phyloP scores from a whole-genome alignment of 2,329 filamentous ascomycete genomes.

The Esteya vermicola region DNA sequence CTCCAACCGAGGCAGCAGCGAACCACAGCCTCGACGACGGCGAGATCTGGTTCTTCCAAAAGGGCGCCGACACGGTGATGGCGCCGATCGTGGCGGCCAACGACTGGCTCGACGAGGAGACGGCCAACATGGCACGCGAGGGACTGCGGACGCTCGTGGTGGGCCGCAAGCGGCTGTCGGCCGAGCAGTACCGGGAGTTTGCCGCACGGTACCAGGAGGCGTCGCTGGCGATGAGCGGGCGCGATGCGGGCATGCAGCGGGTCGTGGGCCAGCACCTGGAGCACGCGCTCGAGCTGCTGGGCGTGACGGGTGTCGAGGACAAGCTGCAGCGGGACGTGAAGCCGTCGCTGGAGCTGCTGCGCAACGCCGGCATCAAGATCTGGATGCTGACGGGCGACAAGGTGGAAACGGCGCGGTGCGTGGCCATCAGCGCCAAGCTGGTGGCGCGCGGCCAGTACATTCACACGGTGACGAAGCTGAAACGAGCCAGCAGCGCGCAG shows the following conservation, averaged over 20 bases:
- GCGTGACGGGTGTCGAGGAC: constrained; percentile 97
- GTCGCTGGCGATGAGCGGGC: constrained; percentile 62
- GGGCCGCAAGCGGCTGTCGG: constrained; percentile 74
- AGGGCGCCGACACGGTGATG: constrained; percentile 98
- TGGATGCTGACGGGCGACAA: constrained; percentile 99
- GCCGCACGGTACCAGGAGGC: constrained; percentile 61
- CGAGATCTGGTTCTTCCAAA: constrained; percentile 98
- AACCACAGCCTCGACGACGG: constrained; percentile 37
- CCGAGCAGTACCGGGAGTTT: constrained; percentile 71
- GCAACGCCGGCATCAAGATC: constrained; percentile 96
- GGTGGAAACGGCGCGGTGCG: constrained; percentile 91
- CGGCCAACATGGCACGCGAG: constrained; percentile 98
- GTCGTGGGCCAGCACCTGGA: constrained; percentile 75
- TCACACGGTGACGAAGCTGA: constrained; percentile 78
- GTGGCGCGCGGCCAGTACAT: constrained; percentile 92
- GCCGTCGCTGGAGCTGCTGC: constrained; percentile 80
- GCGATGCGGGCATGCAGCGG: constrained; percentile 68
- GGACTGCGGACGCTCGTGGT: constrained; percentile 88
- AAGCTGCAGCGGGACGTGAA: constrained; percentile 94
- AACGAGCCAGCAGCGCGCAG: constrained; percentile 72
- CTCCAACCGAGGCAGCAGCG: constrained; percentile 35
- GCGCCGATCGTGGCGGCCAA: constrained; percentile 86
- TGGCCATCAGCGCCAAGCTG: constrained; percentile 87
- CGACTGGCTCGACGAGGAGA: constrained; percentile 98
- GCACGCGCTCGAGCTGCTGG: constrained; percentile 75